Evolutionary conservation across 2,329 filamentous ascomycete genomes (phyloP).

Genomic region (Pseudogymnoascus sp.): DNA sequence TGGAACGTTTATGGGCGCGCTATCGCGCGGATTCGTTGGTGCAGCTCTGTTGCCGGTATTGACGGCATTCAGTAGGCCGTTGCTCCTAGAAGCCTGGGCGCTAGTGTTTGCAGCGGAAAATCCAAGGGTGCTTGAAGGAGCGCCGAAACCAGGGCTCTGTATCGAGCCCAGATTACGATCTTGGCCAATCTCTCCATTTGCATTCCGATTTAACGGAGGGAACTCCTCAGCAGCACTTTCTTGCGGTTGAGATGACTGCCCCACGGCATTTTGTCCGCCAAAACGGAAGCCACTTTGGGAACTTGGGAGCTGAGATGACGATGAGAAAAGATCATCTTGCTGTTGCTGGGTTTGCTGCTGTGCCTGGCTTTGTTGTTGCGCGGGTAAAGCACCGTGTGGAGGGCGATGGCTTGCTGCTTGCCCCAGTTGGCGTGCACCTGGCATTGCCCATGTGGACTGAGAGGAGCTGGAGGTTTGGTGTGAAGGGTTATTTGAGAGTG

Average conservation of each 20-base stretch:
- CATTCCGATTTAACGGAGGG: slow-evolving; percentile 50
- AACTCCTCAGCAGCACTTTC: slow-evolving; percentile 49
- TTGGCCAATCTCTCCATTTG: slow-evolving; percentile 49
- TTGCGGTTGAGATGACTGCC: slow-evolving; percentile 35
- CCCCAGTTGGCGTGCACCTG: slow-evolving; percentile 24
- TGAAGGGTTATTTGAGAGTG: slow-evolving; percentile 51
- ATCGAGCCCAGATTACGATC: slow-evolving; percentile 46
- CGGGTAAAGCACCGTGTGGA: slow-evolving; percentile 20
- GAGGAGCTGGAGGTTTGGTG: slow-evolving; percentile 23
- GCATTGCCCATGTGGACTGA: slow-evolving; percentile 27
- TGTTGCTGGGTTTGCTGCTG: slow-evolving; percentile 28
- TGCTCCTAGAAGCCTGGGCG: slow-evolving; percentile 42
- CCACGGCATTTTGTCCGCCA: slow-evolving; percentile 27
- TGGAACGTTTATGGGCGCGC: not conserved
- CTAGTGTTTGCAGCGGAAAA: slow-evolving; percentile 24
- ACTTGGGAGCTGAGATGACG: slow-evolving; percentile 26
- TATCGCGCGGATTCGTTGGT: not conserved
- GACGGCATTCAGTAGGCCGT: slow-evolving; percentile 56
- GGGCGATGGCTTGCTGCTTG: slow-evolving; percentile 24
- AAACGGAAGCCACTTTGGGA: slow-evolving; percentile 27
- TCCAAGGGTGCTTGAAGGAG: slow-evolving; percentile 36
- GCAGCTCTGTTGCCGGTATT: slow-evolving; percentile 47
- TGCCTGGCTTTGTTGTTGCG: slow-evolving; percentile 23
- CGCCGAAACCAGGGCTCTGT: slow-evolving; percentile 47
- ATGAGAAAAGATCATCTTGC: slow-evolving; percentile 29